These are phyloP conservation scores for Usnea hakonensis DNA, from an alignment of 495 filamentous ascomycete species.

Conservation along the genomic window DNA sequence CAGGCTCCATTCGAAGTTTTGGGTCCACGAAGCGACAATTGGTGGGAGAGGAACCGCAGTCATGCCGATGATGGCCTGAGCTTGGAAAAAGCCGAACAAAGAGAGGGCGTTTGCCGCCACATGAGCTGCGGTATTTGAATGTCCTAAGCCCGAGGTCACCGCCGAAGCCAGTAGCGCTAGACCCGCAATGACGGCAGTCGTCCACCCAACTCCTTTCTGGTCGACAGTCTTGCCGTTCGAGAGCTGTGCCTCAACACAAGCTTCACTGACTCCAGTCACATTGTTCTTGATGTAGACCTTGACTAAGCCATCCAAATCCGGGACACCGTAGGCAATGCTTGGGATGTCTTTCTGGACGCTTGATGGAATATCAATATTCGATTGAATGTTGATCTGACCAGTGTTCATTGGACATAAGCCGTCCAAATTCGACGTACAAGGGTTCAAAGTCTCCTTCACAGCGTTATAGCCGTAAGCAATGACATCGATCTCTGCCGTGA, in stretches of 20 bases:
- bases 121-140: conserved; percentile 95
- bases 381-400: conserved; percentile 64
- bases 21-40: conserved; percentile 87
- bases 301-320: conserved; percentile 87
- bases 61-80: conserved; percentile 92
- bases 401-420: conserved; percentile 93
- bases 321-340: conserved; percentile 77
- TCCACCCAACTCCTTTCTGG: conserved; percentile 81
- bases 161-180: conserved; percentile 76
- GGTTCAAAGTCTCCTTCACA: conserved; percentile 58
- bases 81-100: conserved; percentile 92
- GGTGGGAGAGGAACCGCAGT: conserved; percentile 78
- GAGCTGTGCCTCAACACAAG: conserved; percentile 81
- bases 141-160: conserved; percentile 70
- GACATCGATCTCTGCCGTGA: conserved; percentile 68
- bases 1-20: conserved; percentile 99
- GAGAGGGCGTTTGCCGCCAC: conserved; percentile 89
- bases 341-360: conserved; percentile 60
- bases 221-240: conserved; percentile 94
- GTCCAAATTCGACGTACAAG: conserved; percentile 59
- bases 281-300: conserved; percentile 67
- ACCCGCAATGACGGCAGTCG: conserved; percentile 76
- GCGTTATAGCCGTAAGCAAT: conserved; percentile 75
- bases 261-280: conserved; percentile 54
- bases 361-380: conserved; percentile 51